Evolutionary conservation across 2,329 filamentous ascomycete genomes (phyloP), one percentile per base, ranked within the genome.

Genomic region (Botrytis deweyae): DNA sequence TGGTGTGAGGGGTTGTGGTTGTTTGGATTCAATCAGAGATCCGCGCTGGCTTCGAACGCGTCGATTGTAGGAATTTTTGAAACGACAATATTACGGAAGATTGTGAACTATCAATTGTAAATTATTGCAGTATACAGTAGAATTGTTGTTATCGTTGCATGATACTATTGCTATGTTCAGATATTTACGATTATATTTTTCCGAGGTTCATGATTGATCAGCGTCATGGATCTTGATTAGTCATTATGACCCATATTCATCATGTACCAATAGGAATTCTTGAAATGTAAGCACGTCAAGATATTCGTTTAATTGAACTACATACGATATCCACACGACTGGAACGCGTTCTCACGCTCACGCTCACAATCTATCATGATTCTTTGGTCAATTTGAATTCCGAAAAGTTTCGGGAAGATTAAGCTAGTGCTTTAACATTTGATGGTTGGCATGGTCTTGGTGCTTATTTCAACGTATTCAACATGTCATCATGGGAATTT

Each of bases 251-350:
- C n/a, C 62, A 55, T 8, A 4, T 16, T 20, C 6, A 10, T 2
- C 1, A 2, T 14, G 0, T 2, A 40, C 66, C 66, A 69, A 69
- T 69, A 25, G 12, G 6, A 58, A 25, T 3, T 38, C 36, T 16
- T 58, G n/a, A 58, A 58, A 69, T 69, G 49, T 69, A 42, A 69
- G 66, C 66, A 65, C n/a, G 20, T 64, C 40, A 64, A 64, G 33
- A 20, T 22, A 29, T 40, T 40, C 29, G 58, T 20, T 59, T 59
- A 59, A 62, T n/a, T 62, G 22, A n/a, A n/a, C 33, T 16, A 40
- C 38, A n/a, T 40, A 40, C 38, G 12, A 8, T 62, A 12, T 38
- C 12, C 22, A 40, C 22, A 38, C 55, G 18, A 36, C 55, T 38
- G 52, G 12, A n/a, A n/a, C 14, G 52, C 25, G n/a, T n/a, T 29